Base-by-base conservation (phyloP, 257 asterid species). In the Solanum corneliomulleri region DNA sequence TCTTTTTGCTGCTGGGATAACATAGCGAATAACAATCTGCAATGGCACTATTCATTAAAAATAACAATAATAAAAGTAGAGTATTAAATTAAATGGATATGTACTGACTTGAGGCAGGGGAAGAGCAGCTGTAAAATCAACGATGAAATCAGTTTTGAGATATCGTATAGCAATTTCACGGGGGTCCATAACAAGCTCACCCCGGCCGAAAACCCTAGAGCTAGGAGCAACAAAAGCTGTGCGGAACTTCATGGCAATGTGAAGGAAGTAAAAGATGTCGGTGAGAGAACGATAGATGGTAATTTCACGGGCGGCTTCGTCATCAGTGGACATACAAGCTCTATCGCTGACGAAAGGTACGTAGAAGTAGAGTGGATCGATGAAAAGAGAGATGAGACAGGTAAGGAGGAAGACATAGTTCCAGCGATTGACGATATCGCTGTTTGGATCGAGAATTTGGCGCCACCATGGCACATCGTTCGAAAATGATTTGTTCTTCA, bases 171-270 rank as follows among this genome's bases (percentile, higher is more conserved):
- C 91, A n/a, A 97, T 97, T 83, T 93, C 93, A 1, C 25, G 87
- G 31, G 97, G 92, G 68, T 96, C 98, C 97, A 90, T 94, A 4
- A 97, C 99, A 72, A 97, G 98, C 90, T 96, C 99, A 18, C 99
- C 99, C 52, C 98, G 93, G 16, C 99, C 99, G 41, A 97, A 97
- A 27, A 95, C 98, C 78, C 98, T 90, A 9, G 99, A 97, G 82
- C 93, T 93, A 0, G 98, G 99, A 13, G 98, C 97, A 4, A 97
- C 96, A 81, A 93, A 95, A 47, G 99, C 99, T 90, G 94, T 94
- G 11, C 99, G 93, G 75, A 97, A 97, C 94, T 97, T 95, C 92
- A 97, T 91, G 21, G 91, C 4, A 77, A 97, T 93, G 45, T 97
- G 99, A 6, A 97, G 90, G 69, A 95, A 86, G 78, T 94, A 97